A percentile compares a stretch with the other conserved stretches of the same genome.
phyloP scores from a whole-genome alignment of 176 grass and related monocot genomes.

The Areca catechu region DNA sequence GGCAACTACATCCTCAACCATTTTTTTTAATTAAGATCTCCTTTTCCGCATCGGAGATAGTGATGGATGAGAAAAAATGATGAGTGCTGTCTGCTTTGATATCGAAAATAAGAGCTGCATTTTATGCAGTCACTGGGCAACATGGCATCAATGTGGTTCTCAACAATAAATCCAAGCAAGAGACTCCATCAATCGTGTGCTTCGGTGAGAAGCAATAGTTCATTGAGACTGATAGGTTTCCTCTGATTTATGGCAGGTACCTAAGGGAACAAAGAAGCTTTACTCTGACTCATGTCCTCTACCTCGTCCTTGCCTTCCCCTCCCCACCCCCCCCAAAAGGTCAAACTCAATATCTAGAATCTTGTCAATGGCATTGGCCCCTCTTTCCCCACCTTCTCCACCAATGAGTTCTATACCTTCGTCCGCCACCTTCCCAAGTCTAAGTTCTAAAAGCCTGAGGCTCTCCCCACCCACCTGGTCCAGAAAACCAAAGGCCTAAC shows the following conservation, averaged over 20 bases:
- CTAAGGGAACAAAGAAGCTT: constrained; percentile 40
- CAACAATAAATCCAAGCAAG: constrained; percentile 82
- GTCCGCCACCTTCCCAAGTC: constrained; percentile 71
- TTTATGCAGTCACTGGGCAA: constrained; percentile 57
- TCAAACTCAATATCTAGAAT: constrained; percentile 48
- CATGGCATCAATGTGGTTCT: constrained; percentile 74
- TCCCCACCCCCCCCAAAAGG: constrained; percentile 64
- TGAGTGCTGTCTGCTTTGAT: constrained; percentile 85
- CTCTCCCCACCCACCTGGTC: too few relatives aligned
- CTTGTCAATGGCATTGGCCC: constrained; percentile 24
- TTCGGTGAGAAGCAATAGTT: constrained; percentile 85
- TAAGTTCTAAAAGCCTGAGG: constrained; percentile 31
- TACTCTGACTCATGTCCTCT: constrained; percentile 64
- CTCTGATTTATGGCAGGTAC: constrained; percentile 53
- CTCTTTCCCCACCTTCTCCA: constrained; percentile 44
- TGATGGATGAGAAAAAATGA: constrained; percentile 8
- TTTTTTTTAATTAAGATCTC: constrained; percentile 20
- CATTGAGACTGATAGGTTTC: constrained; percentile 64
- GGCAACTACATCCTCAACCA: too few relatives aligned
- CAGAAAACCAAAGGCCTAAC: too few relatives aligned
- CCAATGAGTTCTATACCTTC: constrained; percentile 66
- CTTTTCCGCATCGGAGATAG: not conserved
- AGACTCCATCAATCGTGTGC: constrained; percentile 73
- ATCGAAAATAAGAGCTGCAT: constrained; percentile 88
- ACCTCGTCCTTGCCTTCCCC: constrained; percentile 59